Conservation (phyloP, 1,139 yeast species). For the Diutina scorzettiae region DNA sequence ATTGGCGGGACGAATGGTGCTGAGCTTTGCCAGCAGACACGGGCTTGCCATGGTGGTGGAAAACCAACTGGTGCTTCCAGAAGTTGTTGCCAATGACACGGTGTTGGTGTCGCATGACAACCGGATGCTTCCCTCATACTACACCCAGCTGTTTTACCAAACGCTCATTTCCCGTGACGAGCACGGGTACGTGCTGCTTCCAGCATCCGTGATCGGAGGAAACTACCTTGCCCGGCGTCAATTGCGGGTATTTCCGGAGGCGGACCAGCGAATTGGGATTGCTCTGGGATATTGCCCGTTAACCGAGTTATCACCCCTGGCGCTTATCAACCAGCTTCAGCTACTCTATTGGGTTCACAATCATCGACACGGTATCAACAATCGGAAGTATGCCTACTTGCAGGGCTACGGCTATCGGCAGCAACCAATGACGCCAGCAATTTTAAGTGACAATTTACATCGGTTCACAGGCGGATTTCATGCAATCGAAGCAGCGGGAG, state of each 20-base stretch:
- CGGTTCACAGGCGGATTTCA: background rate
- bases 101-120: slow-evolving; percentile 28
- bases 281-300: slow-evolving; percentile 17
- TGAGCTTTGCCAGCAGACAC: slow-evolving; percentile 15
- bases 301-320: slow-evolving; percentile 9
- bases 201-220: slow-evolving; percentile 23
- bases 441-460: background rate
- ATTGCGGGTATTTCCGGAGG: slow-evolving; percentile 7
- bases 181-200: slow-evolving; percentile 22
- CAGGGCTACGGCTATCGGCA: background rate
- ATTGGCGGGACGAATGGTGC: slow-evolving; percentile 17
- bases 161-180: slow-evolving; percentile 25
- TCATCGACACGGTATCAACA: background rate
- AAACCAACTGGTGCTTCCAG: slow-evolving; percentile 10
- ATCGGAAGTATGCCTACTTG: background rate
- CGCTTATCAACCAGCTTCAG: slow-evolving; percentile 29
- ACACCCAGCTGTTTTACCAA: slow-evolving; percentile 23
- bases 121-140: slow-evolving; percentile 23
- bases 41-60: slow-evolving; percentile 20
- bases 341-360: slow-evolving; percentile 18
- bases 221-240: slow-evolving; percentile 15
- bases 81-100: slow-evolving; percentile 12
- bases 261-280: slow-evolving; percentile 18
- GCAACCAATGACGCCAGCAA: background rate
- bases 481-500: too few species aligned